Conservation (phyloP, 2,329 filamentous ascomycete genomes). For the Leptoxyphium fumago region DNA sequence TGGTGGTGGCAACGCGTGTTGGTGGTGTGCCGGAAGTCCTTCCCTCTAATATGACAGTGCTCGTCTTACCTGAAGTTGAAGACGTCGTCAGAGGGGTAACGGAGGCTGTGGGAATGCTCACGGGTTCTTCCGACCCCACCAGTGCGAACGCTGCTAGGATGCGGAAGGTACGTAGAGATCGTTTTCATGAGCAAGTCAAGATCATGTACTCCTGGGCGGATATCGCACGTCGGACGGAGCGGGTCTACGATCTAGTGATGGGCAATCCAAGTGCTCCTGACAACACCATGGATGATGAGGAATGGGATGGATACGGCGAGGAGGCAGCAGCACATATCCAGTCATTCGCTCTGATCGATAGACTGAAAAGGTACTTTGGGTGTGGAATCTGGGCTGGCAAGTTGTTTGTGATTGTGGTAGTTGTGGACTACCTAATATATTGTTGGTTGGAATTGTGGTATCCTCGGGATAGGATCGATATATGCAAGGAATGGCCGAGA, state of each 20-base stretch:
- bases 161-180: slow-evolving; percentile 59
- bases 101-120: slow-evolving; percentile 71
- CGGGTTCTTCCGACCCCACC: slow-evolving; percentile 41
- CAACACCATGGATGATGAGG: slow-evolving; percentile 78
- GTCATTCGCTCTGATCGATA: slow-evolving; percentile 85
- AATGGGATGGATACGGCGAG: slow-evolving; percentile 45
- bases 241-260: slow-evolving; percentile 87
- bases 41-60: slow-evolving; percentile 91
- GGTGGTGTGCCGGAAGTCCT: slow-evolving; percentile 95
- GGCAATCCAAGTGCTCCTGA: slow-evolving; percentile 50
- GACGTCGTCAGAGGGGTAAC: slow-evolving; percentile 83
- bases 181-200: slow-evolving; percentile 92
- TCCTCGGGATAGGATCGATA: slow-evolving; percentile 72
- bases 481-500: slow-evolving; percentile 73
- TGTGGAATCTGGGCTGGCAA: slow-evolving; percentile 98
- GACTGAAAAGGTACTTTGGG: slow-evolving; percentile 90
- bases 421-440: slow-evolving; percentile 87
- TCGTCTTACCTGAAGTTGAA: slow-evolving; percentile 92
- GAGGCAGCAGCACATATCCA: slow-evolving; percentile 41
- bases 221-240: slow-evolving; percentile 81
- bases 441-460: slow-evolving; percentile 77
- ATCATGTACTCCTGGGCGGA: slow-evolving; percentile 99
- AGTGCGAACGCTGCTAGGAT: slow-evolving; percentile 26
- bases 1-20: slow-evolving; percentile 92
- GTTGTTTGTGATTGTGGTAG: slow-evolving; percentile 84